Evolutionary conservation across 2,329 filamentous ascomycete genomes (phyloP), one percentile per base, ranked within the genome.

Genomic region (Verticillium longisporum): DNA sequence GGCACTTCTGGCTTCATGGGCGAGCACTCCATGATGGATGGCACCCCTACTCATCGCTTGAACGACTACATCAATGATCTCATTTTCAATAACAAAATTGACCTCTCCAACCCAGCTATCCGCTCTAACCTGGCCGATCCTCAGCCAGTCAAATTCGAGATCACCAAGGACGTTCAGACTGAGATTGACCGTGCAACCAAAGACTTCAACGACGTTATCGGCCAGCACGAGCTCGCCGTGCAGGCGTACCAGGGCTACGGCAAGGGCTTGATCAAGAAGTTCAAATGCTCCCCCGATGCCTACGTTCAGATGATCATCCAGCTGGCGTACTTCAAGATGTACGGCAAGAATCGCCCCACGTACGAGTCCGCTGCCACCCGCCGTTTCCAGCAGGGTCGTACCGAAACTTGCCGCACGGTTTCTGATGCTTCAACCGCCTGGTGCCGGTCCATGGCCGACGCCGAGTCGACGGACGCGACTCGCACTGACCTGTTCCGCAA

Each of bases 21-120:
- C 71, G 95, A 99, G 79, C 95, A 99, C 83, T 96, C 91, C 70
- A 98, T 99, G 95, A 99, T 99, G 96, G 95, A 99, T 73, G 95
- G 96, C 66, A 99, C 95, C 6, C 93, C 96, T 1, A 99, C 96
- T 2, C 95, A 98, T 78, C 89, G 96, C 55, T 84, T 99, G 15
- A 99, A 97, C 75, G 95, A 99, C 82, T 95, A 92, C 72, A 84
- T 96, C 72, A 96, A 94, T 79, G 87, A 90, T 73, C 84, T 91
- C 71, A 97, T 98, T 75, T 93, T 97, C 78, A 88, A 89, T 79
- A 94, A 97, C 79, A 96, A 95, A 74, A 87, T 99, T 62, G 92
- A 97, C 76, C 91, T 97, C 72, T 89, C 89, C 63, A 85, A 92
- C 73, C 84, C 91, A 7, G 78, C 80, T 41, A 77, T 96, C 63